phyloP scores from a whole-genome alignment of 202 grass and related monocot genomes.

The Zizania palustris region DNA sequence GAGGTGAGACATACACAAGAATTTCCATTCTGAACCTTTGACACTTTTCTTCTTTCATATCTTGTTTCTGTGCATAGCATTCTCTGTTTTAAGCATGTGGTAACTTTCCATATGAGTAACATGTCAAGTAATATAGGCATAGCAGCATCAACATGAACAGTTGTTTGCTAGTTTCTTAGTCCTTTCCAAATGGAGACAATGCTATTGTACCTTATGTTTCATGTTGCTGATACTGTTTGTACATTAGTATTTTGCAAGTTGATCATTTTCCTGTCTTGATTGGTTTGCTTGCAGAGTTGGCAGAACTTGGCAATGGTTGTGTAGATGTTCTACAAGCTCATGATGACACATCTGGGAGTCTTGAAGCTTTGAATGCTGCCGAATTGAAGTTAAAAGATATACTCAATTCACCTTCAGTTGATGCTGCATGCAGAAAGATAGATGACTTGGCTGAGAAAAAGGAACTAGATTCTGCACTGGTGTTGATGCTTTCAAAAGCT shows the following conservation, averaged over 20 bases:
- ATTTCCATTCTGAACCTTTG: neutral
- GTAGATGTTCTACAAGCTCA: conserved; percentile 78
- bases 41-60: neutral
- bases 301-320: conserved; percentile 76
- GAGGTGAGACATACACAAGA: conserved; percentile 56
- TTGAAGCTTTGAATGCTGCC: conserved; percentile 64
- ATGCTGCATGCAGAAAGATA: conserved; percentile 82
- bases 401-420: conserved; percentile 68
- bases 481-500: conserved; percentile 76
- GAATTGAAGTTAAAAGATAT: conserved; percentile 86
- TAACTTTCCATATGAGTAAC: neutral
- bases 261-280: conserved; percentile 8
- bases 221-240: neutral
- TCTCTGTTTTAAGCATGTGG: neutral
- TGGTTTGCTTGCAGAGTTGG: conserved; percentile 59
- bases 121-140: neutral
- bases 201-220: neutral
- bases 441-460: conserved; percentile 87
- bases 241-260: neutral
- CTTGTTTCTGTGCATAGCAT: neutral
- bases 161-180: neutral
- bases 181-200: neutral
- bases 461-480: conserved; percentile 70
- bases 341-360: conserved; percentile 64
- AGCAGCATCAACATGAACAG: neutral